These are phyloP conservation scores for Erythrophleum fordii DNA, from an alignment of 306 rosid genomes.

Conservation along the genomic window DNA sequence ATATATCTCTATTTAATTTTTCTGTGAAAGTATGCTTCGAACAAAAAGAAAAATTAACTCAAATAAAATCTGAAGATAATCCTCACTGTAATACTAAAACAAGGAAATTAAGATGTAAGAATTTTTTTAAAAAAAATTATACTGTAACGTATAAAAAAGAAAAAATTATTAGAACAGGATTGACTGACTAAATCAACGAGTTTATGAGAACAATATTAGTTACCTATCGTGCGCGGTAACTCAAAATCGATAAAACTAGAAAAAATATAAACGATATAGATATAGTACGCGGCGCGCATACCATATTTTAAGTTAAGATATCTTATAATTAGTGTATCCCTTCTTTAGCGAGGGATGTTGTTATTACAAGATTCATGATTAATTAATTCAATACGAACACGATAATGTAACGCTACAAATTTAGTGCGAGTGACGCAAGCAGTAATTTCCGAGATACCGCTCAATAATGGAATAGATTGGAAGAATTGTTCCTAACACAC, in stretches of 20 bases:
- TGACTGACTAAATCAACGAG: not conserved
- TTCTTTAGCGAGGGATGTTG: not conserved
- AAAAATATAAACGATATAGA: not conserved
- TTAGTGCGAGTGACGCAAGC: conserved; percentile 46
- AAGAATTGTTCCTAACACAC: not conserved
- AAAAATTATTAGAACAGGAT: not conserved
- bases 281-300: not conserved
- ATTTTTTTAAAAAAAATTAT: too few relatives aligned
- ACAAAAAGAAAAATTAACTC: not conserved
- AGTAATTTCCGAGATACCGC: conserved; percentile 26
- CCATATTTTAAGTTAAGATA: not conserved
- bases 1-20: too few relatives aligned
- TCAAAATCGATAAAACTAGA: not conserved
- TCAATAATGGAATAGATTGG: not conserved
- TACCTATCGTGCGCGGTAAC: not conserved
- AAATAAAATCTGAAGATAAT: not conserved
- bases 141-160: not conserved
- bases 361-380: conserved; percentile 34
- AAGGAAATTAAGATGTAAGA: not conserved
- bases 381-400: not conserved
- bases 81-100: not conserved
- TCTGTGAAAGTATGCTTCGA: not conserved
- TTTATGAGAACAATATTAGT: conserved; percentile 1
- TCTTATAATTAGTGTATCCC: not conserved
- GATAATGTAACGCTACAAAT: not conserved